Percentiles rank a stretch among this genome's conserved stretches.
Conservation (phyloP, 768 basidiomycete species). For the Mycena albidolilacea region DNA sequence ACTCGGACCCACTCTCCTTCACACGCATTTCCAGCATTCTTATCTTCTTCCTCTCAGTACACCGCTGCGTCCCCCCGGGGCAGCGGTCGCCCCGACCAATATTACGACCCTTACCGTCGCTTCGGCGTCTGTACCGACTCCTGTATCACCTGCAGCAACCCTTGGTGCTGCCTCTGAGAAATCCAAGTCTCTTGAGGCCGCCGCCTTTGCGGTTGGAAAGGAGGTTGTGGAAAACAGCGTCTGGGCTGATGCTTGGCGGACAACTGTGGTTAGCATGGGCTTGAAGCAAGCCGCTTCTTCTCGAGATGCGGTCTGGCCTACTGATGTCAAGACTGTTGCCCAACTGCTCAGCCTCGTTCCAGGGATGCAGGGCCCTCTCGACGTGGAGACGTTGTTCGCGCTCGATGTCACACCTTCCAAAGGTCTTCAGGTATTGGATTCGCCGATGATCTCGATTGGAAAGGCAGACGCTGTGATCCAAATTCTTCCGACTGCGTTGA, state of each 20-base stretch:
- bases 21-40: conserved; percentile 77
- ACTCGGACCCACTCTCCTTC: conserved; percentile 75
- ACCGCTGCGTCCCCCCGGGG: conserved; percentile 72
- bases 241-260: conserved; percentile 79
- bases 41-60: conserved; percentile 73
- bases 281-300: conserved; percentile 42
- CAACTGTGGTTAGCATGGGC: conserved; percentile 48
- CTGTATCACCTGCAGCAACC: conserved; percentile 85
- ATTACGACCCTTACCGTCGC: conserved; percentile 54
- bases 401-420: conserved; percentile 38
- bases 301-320: conserved; percentile 66
- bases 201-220: conserved; percentile 71
- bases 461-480: conserved; percentile 82
- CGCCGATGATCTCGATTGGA: conserved; percentile 75
- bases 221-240: conserved; percentile 83
- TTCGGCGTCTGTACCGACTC: conserved; percentile 75
- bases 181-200: conserved; percentile 76
- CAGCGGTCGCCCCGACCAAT: conserved; percentile 62
- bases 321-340: conserved; percentile 65
- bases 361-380: conserved; percentile 57
- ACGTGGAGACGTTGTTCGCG: conserved; percentile 61
- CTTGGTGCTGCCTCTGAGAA: conserved; percentile 77
- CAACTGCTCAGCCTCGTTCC: conserved; percentile 59
- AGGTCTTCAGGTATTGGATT: conserved; percentile 53
- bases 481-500: conserved; percentile 75